Evolutionary conservation across 2,329 filamentous ascomycete genomes (phyloP), one percentile per base, ranked within the genome.

Genomic region (Xylariaceae sp.): DNA sequence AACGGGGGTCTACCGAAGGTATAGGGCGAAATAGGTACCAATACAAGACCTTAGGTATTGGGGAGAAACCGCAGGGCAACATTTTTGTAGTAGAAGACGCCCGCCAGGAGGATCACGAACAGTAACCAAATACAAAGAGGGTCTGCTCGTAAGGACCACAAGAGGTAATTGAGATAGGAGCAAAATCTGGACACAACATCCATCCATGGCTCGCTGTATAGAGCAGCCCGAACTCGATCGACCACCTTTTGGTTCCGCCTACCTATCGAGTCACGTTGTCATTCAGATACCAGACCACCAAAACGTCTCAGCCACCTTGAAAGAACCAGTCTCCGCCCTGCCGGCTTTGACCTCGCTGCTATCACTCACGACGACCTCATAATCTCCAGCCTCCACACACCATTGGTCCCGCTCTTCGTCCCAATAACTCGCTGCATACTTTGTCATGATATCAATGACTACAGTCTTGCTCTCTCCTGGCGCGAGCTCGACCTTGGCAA

Each of bases 361-460:
- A 37, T 74, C 67, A 8, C 72, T 74, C 2, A 87, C 75, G 40
- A 81, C 62, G 13, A 87, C 70, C 42, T 74, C 73, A 57, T 87
- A 88, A 36, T 68, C 67, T 22, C 83, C 85, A 56, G 73, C 72
- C 64, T 87, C 83, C 2, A 74, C 75, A 16, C 77, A 73, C 83
- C 83, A 89, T 53, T 78, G 68, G 41, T 75, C 69, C 11, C 77
- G 67, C 47, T 76, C 73, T 65, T 89, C 85, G 51, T 87, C 82
- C 71, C 81, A 89, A 64, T 82, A 89, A 40, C 78, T 78, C 0
- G 79, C 75, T 0, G 78, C 80, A 41, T 85, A 81, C 64, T 85
- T 87, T 54, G 76, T 76, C 45, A 76, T 57, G 37, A 81, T 63
- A 3, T 67, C 64, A 7, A 89, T 68, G n/a, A 71, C 66, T 2